Evolutionary conservation across 805 yeast species (phyloP), one percentile per base, ranked within the genome.

Genomic region (Pichia thaimueangensis): DNA sequence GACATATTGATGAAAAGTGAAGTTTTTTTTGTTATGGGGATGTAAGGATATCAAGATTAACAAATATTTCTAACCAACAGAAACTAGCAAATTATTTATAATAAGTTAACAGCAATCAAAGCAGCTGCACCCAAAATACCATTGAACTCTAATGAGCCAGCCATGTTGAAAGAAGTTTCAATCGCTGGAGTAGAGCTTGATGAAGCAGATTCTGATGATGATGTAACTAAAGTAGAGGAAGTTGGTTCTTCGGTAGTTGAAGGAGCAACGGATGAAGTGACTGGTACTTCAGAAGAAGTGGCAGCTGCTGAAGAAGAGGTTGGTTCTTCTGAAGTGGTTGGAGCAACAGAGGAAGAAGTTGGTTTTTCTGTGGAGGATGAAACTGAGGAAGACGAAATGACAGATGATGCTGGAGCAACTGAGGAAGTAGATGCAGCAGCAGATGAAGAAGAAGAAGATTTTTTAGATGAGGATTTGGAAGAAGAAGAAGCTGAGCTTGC

Each of bases 341-440:
- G 36, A 21, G 57, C 40, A 13, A 49, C 27, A 15, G 53, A 16
- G 5, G 61, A 43, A 6, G 63, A 35, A 9, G 31, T 7, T 7
- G 31, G 11, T 13, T 5, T 11, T 16, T 16, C 19, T 12, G 33
- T 12, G 16, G 21, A 16, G 8, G 33, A 30, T 12, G 33, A 16
- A 4, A 16, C 19, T 6, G 33, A 16, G 16, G 21, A 5, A 11
- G 67, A 39, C 1, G 65, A 42, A 19, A 63, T 42, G 13, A 67
- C 37, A 15, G 65, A 38, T 12, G 64, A 42, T 2, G 63, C 15
- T n/a, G 62, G 38, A 15, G 65, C 35, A 6, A 67, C 41, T 7
- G 65, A 39, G 19, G 67, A 40, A 8, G 65, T 42, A 17, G 67
- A 38, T 8, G 69, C 45, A 12, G 70, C 41, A 10, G 70, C 43